Evolutionary conservation across 495 filamentous ascomycete species (phyloP).

Genomic region (Pseudotulostoma volvatum): DNA sequence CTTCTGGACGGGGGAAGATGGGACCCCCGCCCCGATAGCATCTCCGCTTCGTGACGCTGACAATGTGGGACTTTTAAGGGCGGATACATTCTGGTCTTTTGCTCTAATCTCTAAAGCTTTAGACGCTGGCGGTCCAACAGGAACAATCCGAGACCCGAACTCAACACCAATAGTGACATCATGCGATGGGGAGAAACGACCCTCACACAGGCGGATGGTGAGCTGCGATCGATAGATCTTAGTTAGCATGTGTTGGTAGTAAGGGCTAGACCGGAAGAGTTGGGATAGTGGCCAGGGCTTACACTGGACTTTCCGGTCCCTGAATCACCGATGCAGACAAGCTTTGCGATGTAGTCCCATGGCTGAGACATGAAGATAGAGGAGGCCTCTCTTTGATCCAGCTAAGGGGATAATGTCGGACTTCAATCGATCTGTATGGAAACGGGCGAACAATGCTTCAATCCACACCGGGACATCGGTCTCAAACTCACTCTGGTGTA

Average conservation of each 20-base stretch:
- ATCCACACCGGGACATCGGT: no score
- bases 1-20: constrained; percentile 35
- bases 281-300: constrained; percentile 10
- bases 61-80: constrained; percentile 2
- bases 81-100: constrained; percentile 9
- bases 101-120: constrained; percentile 23
- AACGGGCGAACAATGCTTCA: no score
- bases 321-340: constrained; percentile 91
- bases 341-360: constrained; percentile 98
- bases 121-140: constrained; percentile 61
- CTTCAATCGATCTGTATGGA: no score
- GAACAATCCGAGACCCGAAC: constrained; percentile 86
- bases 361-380: constrained; percentile 49
- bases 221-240: no score
- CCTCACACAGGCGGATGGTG: constrained; percentile 92
- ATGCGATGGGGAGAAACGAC: constrained; percentile 80
- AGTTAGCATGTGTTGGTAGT: no score
- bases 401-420: no score
- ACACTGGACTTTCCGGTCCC: constrained; percentile 81
- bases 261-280: no score
- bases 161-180: constrained; percentile 98
- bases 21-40: constrained; percentile 8
- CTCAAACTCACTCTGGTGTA: no score
- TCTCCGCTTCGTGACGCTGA: constrained; percentile 4
- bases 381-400: no score